Conservation (phyloP, 179 eudicot genomes). For the Patellifolia procumbens region DNA sequence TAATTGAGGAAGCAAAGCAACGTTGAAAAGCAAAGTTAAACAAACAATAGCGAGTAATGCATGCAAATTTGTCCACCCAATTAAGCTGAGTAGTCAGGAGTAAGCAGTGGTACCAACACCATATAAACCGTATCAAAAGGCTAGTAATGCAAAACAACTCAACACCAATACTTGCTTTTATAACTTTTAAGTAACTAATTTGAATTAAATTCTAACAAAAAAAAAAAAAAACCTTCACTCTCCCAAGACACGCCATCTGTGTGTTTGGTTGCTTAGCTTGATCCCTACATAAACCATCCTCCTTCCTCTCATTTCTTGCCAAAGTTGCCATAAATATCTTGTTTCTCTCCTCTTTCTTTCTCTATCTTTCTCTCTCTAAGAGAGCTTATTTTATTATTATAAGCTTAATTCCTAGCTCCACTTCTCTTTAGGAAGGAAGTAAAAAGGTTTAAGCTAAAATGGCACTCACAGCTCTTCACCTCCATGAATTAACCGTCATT, state of each 20-base stretch:
- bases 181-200: background rate
- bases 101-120: background rate
- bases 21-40: background rate
- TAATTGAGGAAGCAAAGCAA: constrained; percentile 6
- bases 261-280: constrained; percentile 8
- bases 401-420: background rate
- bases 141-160: constrained; percentile 33
- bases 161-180: constrained; percentile 11
- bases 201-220: background rate
- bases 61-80: constrained; percentile 14
- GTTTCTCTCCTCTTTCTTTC: constrained; percentile 14
- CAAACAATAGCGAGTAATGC: constrained; percentile 24
- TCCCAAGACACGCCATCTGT: constrained; percentile 17
- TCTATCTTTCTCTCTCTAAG: background rate
- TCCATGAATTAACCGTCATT: constrained; percentile 37
- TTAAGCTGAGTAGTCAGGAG: background rate
- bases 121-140: background rate
- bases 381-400: background rate
- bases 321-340: constrained; percentile 5
- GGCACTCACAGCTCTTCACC: constrained; percentile 26
- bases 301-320: background rate
- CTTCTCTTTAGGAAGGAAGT: background rate
- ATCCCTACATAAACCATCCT: constrained; percentile 10
- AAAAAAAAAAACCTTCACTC: background rate
- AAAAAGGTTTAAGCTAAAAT: constrained; percentile 13